These are phyloP conservation scores for Podospora pseudoanserina DNA, from an alignment of 495 filamentous ascomycete genomes.

Conservation along the genomic window DNA sequence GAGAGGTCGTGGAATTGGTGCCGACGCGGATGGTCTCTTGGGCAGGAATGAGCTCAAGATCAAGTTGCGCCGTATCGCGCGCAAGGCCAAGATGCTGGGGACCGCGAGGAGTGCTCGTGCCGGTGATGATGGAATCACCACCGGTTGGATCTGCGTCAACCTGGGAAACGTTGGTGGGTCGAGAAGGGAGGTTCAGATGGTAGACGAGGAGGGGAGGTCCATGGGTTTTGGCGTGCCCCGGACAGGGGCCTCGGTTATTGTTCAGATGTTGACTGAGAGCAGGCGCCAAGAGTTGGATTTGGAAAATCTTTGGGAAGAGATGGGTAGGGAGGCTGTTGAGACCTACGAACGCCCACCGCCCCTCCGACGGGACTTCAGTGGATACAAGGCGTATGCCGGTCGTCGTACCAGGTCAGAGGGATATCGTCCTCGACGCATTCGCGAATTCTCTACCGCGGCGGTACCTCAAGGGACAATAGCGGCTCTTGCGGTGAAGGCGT, in stretches of 20 bases:
- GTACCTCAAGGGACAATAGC: not conserved
- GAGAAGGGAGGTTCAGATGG: constrained; percentile 39
- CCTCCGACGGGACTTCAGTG: not conserved
- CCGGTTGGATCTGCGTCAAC: constrained; percentile 95
- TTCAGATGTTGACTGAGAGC: constrained; percentile 86
- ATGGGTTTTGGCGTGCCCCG: constrained; percentile 71
- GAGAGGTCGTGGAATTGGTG: constrained; percentile 64
- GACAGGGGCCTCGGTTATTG: constrained; percentile 61
- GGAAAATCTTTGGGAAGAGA: constrained; percentile 69
- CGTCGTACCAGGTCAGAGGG: not conserved
- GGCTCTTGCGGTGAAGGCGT: not conserved
- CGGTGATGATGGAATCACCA: constrained; percentile 74
- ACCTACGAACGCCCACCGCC: constrained; percentile 7
- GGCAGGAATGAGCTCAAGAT: constrained; percentile 89
- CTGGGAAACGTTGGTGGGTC: constrained; percentile 62
- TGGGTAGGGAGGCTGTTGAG: constrained; percentile 23
- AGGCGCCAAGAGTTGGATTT: constrained; percentile 80
- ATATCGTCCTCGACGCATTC: not conserved
- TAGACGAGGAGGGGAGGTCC: constrained; percentile 46
- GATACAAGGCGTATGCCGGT: not conserved
- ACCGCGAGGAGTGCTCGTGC: constrained; percentile 46
- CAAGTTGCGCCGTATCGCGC: constrained; percentile 74
- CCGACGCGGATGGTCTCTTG: constrained; percentile 81
- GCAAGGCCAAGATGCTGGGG: constrained; percentile 70
- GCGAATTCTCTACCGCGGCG: not conserved